A percentile compares a stretch with the other conserved stretches of the same genome.
Conservation (phyloP, 2,329 filamentous ascomycete genomes). For the Davidsoniella australis region DNA sequence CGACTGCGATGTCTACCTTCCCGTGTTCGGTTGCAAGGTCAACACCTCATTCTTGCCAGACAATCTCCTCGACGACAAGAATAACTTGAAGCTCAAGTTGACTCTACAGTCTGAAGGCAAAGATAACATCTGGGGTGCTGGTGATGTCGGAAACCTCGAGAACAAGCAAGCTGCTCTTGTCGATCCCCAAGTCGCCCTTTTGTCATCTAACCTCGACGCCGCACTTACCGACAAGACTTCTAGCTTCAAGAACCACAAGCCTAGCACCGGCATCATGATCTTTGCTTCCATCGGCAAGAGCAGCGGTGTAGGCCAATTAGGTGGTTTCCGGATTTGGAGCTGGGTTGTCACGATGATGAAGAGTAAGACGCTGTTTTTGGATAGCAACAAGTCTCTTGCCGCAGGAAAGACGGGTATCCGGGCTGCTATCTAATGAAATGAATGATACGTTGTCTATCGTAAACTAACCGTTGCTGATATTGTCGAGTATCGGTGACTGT, state of each 20-base stretch:
- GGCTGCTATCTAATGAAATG: background rate
- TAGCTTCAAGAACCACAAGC: conserved; percentile 17
- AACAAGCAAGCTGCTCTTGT: conserved; percentile 18
- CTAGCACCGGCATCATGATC: conserved; percentile 18
- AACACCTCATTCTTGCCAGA: conserved; percentile 29
- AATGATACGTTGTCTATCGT: background rate
- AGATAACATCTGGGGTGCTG: conserved; percentile 27
- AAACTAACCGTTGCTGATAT: background rate
- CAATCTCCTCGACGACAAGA: conserved; percentile 20
- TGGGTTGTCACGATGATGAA: conserved; percentile 24
- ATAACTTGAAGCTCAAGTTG: conserved; percentile 23
- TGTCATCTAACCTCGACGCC: conserved; percentile 20
- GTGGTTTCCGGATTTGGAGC: conserved; percentile 22
- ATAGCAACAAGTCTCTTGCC: conserved; percentile 18
- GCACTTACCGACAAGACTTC: conserved; percentile 19
- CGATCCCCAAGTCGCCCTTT: conserved; percentile 19
- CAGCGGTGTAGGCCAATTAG: conserved; percentile 24
- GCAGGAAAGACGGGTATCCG: conserved; percentile 20
- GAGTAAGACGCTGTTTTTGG: conserved; percentile 23
- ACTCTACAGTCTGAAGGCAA: conserved; percentile 20
- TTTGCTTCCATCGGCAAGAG: conserved; percentile 25
- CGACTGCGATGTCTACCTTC: conserved; percentile 18
- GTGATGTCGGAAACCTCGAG: conserved; percentile 28
- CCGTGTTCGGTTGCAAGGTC: conserved; percentile 26
- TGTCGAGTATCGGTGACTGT: too few relatives aligned